Base-by-base conservation (phyloP, 768 basidiomycete species). In the Lactifluus piperatus region DNA sequence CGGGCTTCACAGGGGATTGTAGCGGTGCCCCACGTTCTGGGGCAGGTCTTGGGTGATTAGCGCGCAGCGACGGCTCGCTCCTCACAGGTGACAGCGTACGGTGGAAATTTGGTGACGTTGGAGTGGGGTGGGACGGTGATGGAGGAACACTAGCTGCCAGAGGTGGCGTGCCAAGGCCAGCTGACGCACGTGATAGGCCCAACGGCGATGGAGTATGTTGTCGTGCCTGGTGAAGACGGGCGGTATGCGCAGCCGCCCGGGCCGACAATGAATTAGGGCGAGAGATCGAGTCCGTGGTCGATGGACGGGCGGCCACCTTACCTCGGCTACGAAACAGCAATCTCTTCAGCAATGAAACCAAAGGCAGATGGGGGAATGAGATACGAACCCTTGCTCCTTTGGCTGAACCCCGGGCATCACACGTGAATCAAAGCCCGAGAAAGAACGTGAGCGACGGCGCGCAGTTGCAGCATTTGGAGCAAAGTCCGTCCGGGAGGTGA, bases 371-470 rank as follows among this genome's bases (percentile, higher is more conserved):
- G 11, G 16, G 20, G 20, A 10, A 55, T 41, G 11, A 0, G 10
- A 24, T n/a, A 58, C 68, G 58, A 46, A 69, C 71, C 64, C 67
- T 45, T 41, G 46, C n/a, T 55, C 20, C 24, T 61, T 49, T 5
- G 58, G 54, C 34, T 57, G 59, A 37, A 57, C 39, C 11, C 54
- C 59, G 16, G 77, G 73, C 4, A 68, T 54, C 6, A 55, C 64
- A 5, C 69, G 64, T 4, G 76, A 73, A 51, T 81, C 79, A 70
- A 89, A 85, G 3, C 81, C 85, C 9, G 88, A 90, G 67, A 91
- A 91, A 22, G 86, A 89, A 51, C 88, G 70, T 5, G 89, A 90
- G 5, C 80, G 71, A 14, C 79, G 80, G 6, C 89, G 72, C 9
- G 73, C 65, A 3, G 75, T 75, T 7, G 76, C 74, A 9, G 73